Evolutionary conservation across 2,329 filamentous ascomycete genomes (phyloP).

Genomic region (Xylaria sp.): DNA sequence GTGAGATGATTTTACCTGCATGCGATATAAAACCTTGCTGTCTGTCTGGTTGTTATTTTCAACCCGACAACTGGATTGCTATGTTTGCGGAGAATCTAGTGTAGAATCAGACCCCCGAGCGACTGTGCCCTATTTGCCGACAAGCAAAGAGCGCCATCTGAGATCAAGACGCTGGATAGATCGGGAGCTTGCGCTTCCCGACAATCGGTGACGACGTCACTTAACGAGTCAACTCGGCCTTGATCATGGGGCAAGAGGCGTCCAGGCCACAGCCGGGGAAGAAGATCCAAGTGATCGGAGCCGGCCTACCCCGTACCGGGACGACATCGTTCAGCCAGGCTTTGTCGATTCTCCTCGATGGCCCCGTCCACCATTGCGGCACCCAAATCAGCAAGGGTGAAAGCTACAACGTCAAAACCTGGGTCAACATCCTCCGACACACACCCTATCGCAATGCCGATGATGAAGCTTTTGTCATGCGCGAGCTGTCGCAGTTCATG

Average conservation of each 20-base stretch:
- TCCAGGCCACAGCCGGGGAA: constrained; percentile 23
- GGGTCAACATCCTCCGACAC: constrained; percentile 20
- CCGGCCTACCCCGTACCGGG: constrained; percentile 24
- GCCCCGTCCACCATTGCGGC: constrained; percentile 24
- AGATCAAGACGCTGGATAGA: not conserved
- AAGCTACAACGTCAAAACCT: constrained; percentile 20
- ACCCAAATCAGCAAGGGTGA: constrained; percentile 23
- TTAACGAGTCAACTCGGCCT: not conserved
- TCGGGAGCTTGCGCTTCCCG: not conserved
- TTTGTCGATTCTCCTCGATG: constrained; percentile 25
- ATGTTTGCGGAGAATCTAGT: not conserved
- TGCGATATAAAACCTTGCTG: not conserved
- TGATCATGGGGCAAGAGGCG: constrained; percentile 25
- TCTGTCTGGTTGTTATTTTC: not conserved
- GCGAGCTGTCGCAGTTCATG: constrained; percentile 16
- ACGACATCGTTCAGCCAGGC: constrained; percentile 27
- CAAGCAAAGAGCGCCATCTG: not conserved
- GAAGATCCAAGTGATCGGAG: constrained; percentile 25
- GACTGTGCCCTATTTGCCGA: not conserved
- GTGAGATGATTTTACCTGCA: not conserved
- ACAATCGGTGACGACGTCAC: not conserved
- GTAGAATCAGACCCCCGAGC: not conserved
- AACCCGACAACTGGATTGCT: not conserved
- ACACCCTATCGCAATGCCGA: constrained; percentile 19
- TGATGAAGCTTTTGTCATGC: constrained; percentile 15